Evolutionary conservation across 768 basidiomycete genomes (phyloP), one percentile per base, ranked within the genome.

Genomic region (Boletus subparvulus): DNA sequence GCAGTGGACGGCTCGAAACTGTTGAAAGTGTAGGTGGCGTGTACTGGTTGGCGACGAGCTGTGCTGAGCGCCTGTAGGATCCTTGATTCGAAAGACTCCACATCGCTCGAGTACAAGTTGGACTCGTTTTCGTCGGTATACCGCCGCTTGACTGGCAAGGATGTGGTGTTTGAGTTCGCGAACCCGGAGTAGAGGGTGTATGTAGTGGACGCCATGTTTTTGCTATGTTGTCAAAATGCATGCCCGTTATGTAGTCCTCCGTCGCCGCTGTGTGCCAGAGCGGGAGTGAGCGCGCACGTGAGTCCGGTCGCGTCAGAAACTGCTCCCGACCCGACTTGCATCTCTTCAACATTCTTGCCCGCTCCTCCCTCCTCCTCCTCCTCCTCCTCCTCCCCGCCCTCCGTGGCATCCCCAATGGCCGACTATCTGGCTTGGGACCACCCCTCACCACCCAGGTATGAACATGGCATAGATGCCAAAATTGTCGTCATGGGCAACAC

Each of bases 121-220:
- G 97, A 99, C 80, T 96, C 95, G 61, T 99, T 98, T 82, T 90
- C 95, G 47, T 94, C 93, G 41, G 92, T 98, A 61, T 98, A 97
- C 84, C 90, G 89, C 70, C 85, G 89, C 61, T 78, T 97, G 73
- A 96, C 94, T 62, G 95, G 95, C 73, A 98, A 97, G 83, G 95
- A 98, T 61, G 95, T 97, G 56, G 87, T 90, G 52, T 94, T 94
- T 71, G 92, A 94, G 80, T 94, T 94, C 60, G 84, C 82, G 63
- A 77, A 78, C 65, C 86, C 86, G 72, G 85, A 88, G 74, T 89
- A 85, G 78, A 65, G 46, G 14, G 19, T 13, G 65, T 68, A 67
- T 69, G 60, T 71, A 73, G 65, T 65, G 64, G 60, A 65, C 65
- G 61, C 65, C 70, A 69, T 76, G 66, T 67, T 30, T 43, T 65